Evolutionary conservation across 306 rosid genomes (phyloP).

Genomic region (Sphenostylis stenocarpa): DNA sequence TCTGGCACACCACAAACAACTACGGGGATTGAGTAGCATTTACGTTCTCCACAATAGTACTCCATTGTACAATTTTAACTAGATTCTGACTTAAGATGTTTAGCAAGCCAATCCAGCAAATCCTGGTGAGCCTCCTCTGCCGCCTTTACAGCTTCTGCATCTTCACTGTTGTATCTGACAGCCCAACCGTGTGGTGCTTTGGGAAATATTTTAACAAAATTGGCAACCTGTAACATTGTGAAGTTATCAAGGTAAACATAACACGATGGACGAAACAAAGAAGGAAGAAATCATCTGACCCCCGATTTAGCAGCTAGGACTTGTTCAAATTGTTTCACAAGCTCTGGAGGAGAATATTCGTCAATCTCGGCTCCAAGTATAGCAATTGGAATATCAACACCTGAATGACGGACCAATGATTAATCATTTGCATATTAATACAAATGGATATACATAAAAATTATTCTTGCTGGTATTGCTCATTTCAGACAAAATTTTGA

Average conservation of each 20-base stretch:
- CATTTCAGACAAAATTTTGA: not conserved
- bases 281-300: constrained; percentile 39
- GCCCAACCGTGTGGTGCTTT: constrained; percentile 59
- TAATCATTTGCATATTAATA: not conserved
- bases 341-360: constrained; percentile 48
- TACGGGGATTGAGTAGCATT: not conserved
- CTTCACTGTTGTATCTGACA: constrained; percentile 43
- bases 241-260: not conserved
- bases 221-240: constrained; percentile 22
- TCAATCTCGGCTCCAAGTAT: constrained; percentile 76
- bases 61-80: not conserved
- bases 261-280: not conserved
- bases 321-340: constrained; percentile 62
- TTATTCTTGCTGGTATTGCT: not conserved
- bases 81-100: constrained; percentile 40
- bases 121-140: constrained; percentile 66
- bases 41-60: not conserved
- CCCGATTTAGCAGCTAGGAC: constrained; percentile 50
- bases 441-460: not conserved
- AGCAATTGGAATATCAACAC: constrained; percentile 54
- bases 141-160: constrained; percentile 48
- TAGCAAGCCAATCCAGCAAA: constrained; percentile 50
- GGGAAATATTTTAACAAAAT: constrained; percentile 54
- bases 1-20: not conserved
- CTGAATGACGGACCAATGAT: constrained; percentile 37